Base-by-base conservation (phyloP, 2,329 filamentous ascomycete species). In the Microcera coccophila region DNA sequence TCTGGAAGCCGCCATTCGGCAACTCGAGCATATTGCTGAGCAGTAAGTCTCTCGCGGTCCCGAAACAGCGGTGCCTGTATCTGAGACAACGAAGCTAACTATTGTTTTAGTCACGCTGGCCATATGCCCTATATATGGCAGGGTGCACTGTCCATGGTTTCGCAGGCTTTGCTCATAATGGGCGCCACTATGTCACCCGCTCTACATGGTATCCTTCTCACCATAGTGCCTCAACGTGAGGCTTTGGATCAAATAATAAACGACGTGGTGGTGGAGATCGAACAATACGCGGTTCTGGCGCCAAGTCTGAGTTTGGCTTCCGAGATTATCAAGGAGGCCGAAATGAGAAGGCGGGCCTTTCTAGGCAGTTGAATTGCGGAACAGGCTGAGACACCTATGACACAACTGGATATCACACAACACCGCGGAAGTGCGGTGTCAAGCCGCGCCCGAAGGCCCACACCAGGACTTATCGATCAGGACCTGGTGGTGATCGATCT, bases 61-160 rank as follows among this genome's bases (percentile, higher is more conserved):
- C n/a, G n/a, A n/a, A n/a, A n/a, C n/a, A n/a, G n/a, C n/a, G n/a
- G n/a, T n/a, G n/a, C n/a, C n/a, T n/a, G n/a, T n/a, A n/a, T n/a
- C n/a, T n/a, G n/a, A n/a, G n/a, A n/a, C n/a, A n/a, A n/a, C n/a
- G 44, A 45, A 33, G 22, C 52, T 60, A 43, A 58, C 48, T 12
- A 4, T 9, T 17, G 18, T 3, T 39, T 3, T 36, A 85, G 81
- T 66, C 87, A 90, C 59, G 85, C 84, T 47, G 87, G 87, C 38
- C 87, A 91, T 61, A 83, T 93, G 70, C 87, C 87, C 11, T 93
- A 91, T 65, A 76, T 91, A 16, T 93, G 86, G 83, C 87, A 91
- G 69, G 87, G 87, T 15, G 85, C 87, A 8, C 74, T 93, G 28
- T 90, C 85, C 17, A 87, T 93, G 59, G 85, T 90, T 17, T 89